phyloP scores from a whole-genome alignment of 306 rosid species.

The Rosa multiflora region DNA sequence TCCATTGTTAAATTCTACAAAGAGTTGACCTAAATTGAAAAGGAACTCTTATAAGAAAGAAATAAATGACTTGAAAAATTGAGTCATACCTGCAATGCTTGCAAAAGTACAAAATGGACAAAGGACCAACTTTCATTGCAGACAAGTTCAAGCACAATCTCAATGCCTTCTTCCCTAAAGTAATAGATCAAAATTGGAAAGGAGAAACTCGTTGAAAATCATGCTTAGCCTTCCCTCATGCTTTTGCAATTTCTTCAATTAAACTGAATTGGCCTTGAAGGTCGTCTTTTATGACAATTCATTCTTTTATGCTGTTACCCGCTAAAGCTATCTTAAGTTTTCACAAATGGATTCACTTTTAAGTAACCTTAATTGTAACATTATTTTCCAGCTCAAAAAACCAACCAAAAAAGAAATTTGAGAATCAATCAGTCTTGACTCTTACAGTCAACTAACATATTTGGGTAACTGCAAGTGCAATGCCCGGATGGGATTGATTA shows the following conservation, averaged over 20 bases:
- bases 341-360: neutral
- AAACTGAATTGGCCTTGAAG: neutral
- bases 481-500: neutral
- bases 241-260: neutral
- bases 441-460: neutral
- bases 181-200: neutral
- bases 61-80: neutral
- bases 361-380: neutral
- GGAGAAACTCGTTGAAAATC: neutral
- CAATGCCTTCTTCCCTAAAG: neutral
- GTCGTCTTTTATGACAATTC: neutral
- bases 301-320: neutral
- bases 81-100: neutral
- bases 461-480: neutral
- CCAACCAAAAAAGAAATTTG: no score
- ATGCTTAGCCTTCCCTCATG: neutral
- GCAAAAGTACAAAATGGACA: neutral
- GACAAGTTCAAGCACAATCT: neutral
- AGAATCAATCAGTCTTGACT: neutral
- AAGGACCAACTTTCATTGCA: neutral
- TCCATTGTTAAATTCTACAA: no score
- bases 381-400: no score
- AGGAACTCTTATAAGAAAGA: neutral
- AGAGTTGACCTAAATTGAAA: neutral
- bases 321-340: neutral